Base-by-base conservation (phyloP, 2,329 filamentous ascomycete genomes). In the Cladophialophora chaetospira region DNA sequence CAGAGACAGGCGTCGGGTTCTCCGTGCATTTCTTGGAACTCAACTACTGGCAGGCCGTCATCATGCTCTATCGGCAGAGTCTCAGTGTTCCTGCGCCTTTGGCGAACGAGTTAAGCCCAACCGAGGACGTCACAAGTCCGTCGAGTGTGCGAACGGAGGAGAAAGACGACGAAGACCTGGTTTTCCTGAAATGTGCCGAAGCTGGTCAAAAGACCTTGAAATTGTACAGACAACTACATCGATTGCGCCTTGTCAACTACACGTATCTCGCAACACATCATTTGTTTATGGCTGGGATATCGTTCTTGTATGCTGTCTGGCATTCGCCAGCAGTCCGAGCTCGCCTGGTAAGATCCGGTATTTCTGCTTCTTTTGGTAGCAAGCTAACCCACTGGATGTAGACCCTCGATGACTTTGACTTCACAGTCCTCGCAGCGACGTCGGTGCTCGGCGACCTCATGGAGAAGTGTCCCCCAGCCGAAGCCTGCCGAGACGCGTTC, bases 1-100 rank as follows among this genome's bases (percentile, higher is more conserved):
- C 83, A 19, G 85, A 94, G 56, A 96, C 90, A 0, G 92, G 92
- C 1, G 94, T 97, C 2, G 85, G 85, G 3, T 97, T 97, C 70
- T 91, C 89, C 0, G 86, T 89, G 1, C 88, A 96, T 54, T 96
- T 97, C 67, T 75, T 97, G 3, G 91, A 97, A 67, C 80, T 97
- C 59, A 97, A 97, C 72, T 97, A 97, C 73, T 97, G 93, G 92
- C 93, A 97, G 71, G 91, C 91, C 3, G 86, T 97, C 59, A 95
- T 97, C 64, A 91, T 97, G 87, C 82, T 97, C 17, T 97, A 97
- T 71, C 82, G 93, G 53, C 93, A 96, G 72, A 94, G 91, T 71
- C 74, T 96, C 60, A 88, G 89, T 46, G 89, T 96, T 15, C 93
- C 93, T 0, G 84, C 88, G 36, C 85, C 91, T 68, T 85, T 97